Base-by-base conservation (phyloP, 2,329 filamentous ascomycete species). In the Penicillium sp. region DNA sequence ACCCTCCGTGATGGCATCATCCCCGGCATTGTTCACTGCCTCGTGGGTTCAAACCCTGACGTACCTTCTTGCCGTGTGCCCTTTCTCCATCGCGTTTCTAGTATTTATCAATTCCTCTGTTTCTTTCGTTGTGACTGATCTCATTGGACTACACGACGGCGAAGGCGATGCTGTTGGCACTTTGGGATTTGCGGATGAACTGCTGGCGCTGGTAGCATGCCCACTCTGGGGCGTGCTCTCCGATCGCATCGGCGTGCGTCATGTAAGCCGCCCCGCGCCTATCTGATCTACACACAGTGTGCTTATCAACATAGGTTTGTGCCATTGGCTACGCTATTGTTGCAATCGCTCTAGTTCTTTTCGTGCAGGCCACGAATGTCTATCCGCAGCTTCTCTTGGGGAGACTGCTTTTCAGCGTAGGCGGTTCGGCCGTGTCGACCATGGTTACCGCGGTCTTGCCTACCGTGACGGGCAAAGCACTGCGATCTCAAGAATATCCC, bases 361-460 rank as follows among this genome's bases (percentile, higher is more conserved):
- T 95, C 55, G 89, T 95, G 16, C 86, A 93, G 71, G 86, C 86
- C 17, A 74, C 71, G 51, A 87, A 89, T 65, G 79, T 95, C 6
- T 95, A 95, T 65, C 90, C 92, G 7, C 82, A 94, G 61, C 71
- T 98, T 50, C 69, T 96, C 37, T 69, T 95, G 28, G 88, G 85
- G 37, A 76, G 92, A 49, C 71, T 96, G 34, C 70, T 93, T 38
- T 98, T 98, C 65, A 92, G 89, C 50, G 54, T 95, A 12, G 92
- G 92, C 15, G 92, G 85, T 13, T 88, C 89, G n/a, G 92, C 90
- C 14, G 80, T 85, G 74, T 89, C 88, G 10, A 96, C 92, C 1
- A 98, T 98, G 92, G 92, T 98, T 13, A 96, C 92, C 6, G 92
- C 92, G 3, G 87, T 94, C 30, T 72, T 98, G 15, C 92, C 92